Conservation (phyloP, 202 grass and related monocot species). For the Setaria italica region DNA sequence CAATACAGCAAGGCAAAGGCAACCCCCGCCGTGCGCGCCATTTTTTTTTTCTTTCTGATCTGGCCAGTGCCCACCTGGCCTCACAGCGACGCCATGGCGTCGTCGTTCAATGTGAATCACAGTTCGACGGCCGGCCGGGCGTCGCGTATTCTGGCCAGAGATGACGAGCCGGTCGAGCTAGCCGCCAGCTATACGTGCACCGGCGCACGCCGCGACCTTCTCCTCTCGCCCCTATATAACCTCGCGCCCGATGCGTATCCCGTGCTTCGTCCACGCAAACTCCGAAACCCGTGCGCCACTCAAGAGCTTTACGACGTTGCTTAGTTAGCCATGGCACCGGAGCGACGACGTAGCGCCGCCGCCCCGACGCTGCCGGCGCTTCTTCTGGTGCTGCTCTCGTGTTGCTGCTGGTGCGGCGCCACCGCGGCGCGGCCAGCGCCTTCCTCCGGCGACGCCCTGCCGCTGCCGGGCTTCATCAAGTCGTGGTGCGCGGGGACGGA, state of each 20-base stretch:
- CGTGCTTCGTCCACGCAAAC: background rate
- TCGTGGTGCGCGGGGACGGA: constrained; percentile 55
- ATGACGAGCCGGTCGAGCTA: background rate
- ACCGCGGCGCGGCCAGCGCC: constrained; percentile 1
- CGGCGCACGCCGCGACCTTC: background rate
- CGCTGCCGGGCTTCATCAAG: constrained; percentile 42
- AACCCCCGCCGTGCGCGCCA: too few species aligned
- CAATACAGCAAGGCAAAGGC: too few species aligned
- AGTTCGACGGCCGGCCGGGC: too few species aligned
- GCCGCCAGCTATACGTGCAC: background rate
- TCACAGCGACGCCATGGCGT: too few species aligned
- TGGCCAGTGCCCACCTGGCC: too few species aligned
- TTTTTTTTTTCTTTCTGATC: too few species aligned
- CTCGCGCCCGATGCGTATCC: background rate
- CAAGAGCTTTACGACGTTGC: background rate
- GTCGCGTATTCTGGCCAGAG: background rate
- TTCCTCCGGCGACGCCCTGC: background rate
- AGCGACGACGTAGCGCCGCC: background rate
- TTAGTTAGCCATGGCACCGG: constrained; percentile 19
- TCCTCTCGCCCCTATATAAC: constrained; percentile 19
- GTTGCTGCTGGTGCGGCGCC: background rate
- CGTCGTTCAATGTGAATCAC: too few species aligned
- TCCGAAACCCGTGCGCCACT: background rate
- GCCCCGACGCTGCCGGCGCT: background rate
- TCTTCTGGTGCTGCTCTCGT: constrained; percentile 6